These are phyloP conservation scores for Ustulina deusta DNA, from an alignment of 2,329 filamentous ascomycete genomes.

Conservation along the genomic window DNA sequence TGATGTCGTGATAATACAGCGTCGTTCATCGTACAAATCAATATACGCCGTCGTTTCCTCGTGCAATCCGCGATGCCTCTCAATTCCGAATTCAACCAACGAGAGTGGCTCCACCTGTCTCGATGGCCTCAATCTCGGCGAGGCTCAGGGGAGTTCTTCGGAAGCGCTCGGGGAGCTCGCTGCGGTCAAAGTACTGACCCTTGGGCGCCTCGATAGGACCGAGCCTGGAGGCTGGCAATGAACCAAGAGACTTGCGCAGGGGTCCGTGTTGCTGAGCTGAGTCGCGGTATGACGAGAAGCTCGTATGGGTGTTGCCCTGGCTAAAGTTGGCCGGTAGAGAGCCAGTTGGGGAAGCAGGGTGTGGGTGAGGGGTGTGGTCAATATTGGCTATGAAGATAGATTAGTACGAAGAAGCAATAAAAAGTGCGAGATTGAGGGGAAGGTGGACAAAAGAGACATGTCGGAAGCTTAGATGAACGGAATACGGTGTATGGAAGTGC, in stretches of 20 bases:
- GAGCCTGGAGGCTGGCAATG: constrained; percentile 73
- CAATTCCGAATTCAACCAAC: constrained; percentile 55
- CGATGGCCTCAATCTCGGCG: constrained; percentile 93
- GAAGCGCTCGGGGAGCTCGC: constrained; percentile 88
- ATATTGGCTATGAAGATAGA: constrained; percentile 65
- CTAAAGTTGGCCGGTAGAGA: constrained; percentile 69
- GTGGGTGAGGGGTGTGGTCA: constrained; percentile 79
- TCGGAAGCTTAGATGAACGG: not conserved
- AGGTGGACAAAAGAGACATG: not conserved
- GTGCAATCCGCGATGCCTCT: not conserved
- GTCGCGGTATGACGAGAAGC: constrained; percentile 82
- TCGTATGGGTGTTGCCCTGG: constrained; percentile 62
- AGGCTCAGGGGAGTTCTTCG: constrained; percentile 77
- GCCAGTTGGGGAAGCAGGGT: constrained; percentile 77
- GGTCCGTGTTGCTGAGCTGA: constrained; percentile 83
- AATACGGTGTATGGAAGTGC: constrained; percentile 40
- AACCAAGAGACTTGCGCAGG: constrained; percentile 69
- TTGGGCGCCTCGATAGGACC: constrained; percentile 77
- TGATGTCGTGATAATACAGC: constrained; percentile 37
- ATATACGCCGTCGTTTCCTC: constrained; percentile 26
- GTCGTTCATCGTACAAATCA: constrained; percentile 39
- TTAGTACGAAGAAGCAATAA: constrained; percentile 37
- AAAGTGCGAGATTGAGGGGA: not conserved
- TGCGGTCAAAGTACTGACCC: constrained; percentile 88
- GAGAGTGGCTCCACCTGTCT: constrained; percentile 84